Evolutionary conservation across 345 rosid genomes (phyloP).

Genomic region (Rhodamnia rubescens): DNA sequence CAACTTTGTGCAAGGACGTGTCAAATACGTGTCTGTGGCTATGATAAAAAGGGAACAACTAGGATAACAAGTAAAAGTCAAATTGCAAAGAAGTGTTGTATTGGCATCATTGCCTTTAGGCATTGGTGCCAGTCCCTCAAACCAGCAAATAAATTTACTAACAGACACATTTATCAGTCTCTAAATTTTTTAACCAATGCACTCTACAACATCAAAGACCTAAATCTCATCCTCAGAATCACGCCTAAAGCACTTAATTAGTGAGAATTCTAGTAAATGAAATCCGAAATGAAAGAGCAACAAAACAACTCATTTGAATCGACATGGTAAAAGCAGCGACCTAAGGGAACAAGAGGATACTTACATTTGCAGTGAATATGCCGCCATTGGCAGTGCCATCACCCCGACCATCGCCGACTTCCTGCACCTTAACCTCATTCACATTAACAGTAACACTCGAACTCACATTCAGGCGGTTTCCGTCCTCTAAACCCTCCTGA

Average conservation of each 20-base stretch:
- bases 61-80: neutral
- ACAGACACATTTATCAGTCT: neutral
- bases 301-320: neutral
- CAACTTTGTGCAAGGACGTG: neutral
- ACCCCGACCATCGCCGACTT: neutral
- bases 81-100: neutral
- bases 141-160: neutral
- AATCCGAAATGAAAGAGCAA: neutral
- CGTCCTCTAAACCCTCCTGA: neutral
- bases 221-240: neutral
- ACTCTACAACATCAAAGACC: neutral
- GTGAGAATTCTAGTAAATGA: neutral
- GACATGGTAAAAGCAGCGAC: neutral
- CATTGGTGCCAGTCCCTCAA: neutral
- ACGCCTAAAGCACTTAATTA: neutral
- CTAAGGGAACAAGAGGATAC: slow-evolving; percentile 2
- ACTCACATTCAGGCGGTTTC: neutral
- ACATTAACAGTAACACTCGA: neutral
- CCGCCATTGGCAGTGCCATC: slow-evolving; percentile 6
- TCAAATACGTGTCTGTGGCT: neutral
- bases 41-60: neutral
- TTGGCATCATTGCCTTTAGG: neutral
- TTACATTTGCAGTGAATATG: slow-evolving; percentile 32
- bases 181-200: neutral
- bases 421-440: neutral